Evolutionary conservation across 768 basidiomycete species (phyloP).

Genomic region (Psilocybe tampanensis): DNA sequence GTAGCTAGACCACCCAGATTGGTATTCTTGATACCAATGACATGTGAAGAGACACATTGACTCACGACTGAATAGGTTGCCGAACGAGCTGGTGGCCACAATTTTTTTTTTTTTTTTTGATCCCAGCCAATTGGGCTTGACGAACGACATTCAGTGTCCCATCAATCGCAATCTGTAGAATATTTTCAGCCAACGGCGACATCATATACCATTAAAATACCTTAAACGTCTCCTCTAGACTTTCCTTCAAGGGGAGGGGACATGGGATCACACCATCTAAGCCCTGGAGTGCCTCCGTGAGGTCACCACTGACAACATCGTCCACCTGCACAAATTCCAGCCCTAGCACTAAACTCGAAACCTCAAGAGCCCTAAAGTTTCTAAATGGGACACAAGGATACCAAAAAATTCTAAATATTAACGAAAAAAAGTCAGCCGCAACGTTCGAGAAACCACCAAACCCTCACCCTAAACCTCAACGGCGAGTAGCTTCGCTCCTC

Average conservation of each 20-base stretch:
- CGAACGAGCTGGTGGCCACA: slow-evolving; percentile 37
- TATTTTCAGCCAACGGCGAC: too few species aligned
- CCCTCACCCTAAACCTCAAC: too few species aligned
- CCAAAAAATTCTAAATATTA: too few species aligned
- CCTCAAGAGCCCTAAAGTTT: too few species aligned
- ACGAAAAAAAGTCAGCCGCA: too few species aligned
- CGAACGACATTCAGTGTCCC: slow-evolving; percentile 44
- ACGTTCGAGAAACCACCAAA: too few species aligned
- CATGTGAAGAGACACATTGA: not conserved
- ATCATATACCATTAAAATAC: too few species aligned
- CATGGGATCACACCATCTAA: slow-evolving; percentile 51
- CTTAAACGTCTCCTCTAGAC: slow-evolving; percentile 26
- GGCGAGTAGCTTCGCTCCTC: too few species aligned
- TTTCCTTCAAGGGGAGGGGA: slow-evolving; percentile 29
- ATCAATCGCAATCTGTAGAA: slow-evolving; percentile 34
- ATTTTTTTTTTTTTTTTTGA: slow-evolving; percentile 37
- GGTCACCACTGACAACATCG: slow-evolving; percentile 35
- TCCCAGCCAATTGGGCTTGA: slow-evolving; percentile 37
- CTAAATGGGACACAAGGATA: too few species aligned
- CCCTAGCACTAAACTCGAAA: too few species aligned
- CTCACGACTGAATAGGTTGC: slow-evolving; percentile 31
- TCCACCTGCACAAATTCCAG: slow-evolving; percentile 33
- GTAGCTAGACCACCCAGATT: slow-evolving; percentile 6
- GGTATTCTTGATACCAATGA: too few species aligned
- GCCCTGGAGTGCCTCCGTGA: slow-evolving; percentile 51